These are phyloP conservation scores for Ophiocordyceps robertsii DNA, from an alignment of 2,329 filamentous ascomycete genomes.

Conservation along the genomic window DNA sequence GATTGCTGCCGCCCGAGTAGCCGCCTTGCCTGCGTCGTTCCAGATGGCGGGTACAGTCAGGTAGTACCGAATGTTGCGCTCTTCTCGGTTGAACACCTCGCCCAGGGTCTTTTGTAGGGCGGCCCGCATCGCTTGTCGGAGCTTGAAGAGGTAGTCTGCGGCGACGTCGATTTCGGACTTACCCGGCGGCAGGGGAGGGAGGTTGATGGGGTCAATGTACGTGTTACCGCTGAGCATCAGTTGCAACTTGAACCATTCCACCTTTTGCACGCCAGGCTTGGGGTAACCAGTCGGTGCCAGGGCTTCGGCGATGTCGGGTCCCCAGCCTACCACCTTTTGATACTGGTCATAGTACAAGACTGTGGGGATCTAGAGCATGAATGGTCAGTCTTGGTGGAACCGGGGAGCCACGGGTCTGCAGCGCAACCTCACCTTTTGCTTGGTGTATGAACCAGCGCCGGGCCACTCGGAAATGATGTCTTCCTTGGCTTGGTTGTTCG, in stretches of 20 bases:
- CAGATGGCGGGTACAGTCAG: slow-evolving; percentile 98
- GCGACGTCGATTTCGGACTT: slow-evolving; percentile 99
- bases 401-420: neutral
- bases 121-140: slow-evolving; percentile 91
- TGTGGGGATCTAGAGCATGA: slow-evolving; percentile 64
- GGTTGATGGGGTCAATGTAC: slow-evolving; percentile 97
- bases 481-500: slow-evolving; percentile 93
- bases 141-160: slow-evolving; percentile 97
- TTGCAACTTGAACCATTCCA: slow-evolving; percentile 99
- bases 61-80: slow-evolving; percentile 96
- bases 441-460: slow-evolving; percentile 90
- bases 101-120: slow-evolving; percentile 93
- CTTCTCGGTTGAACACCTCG: slow-evolving; percentile 95
- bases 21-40: slow-evolving; percentile 97
- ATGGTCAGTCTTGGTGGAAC: neutral
- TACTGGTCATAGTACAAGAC: slow-evolving; percentile 99
- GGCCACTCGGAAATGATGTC: slow-evolving; percentile 99
- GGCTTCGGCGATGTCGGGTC: slow-evolving; percentile 93
- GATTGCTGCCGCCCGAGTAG: slow-evolving; percentile 87
- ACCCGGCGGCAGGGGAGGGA: slow-evolving; percentile 89
- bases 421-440: slow-evolving; percentile 68
- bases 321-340: slow-evolving; percentile 99
- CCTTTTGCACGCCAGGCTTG: slow-evolving; percentile 95
- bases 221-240: slow-evolving; percentile 98
- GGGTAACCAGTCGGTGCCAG: slow-evolving; percentile 94